Percentiles rank a stretch among this genome's conserved stretches.
These are phyloP conservation scores for Suhomyces prunicola DNA, from an alignment of 805 yeast genomes.

Conservation along the genomic window DNA sequence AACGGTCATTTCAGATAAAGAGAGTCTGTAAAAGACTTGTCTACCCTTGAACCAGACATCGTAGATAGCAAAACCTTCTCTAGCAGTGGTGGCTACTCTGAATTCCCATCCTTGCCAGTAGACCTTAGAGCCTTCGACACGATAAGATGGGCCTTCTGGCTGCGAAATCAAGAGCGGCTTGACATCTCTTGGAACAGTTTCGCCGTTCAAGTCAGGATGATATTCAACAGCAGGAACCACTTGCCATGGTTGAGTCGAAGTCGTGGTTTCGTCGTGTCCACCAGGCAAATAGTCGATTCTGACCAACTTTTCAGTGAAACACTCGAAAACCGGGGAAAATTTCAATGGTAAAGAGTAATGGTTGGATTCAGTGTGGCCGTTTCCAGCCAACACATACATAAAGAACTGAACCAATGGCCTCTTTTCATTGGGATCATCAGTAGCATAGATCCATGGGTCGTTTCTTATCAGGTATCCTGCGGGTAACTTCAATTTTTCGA, in stretches of 20 bases:
- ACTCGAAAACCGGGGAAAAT: conserved; percentile 71
- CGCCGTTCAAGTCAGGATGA: conserved; percentile 67
- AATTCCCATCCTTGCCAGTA: conserved; percentile 86
- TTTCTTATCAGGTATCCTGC: conserved; percentile 50
- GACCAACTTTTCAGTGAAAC: conserved; percentile 54
- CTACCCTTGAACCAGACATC: conserved; percentile 75
- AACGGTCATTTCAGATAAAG: conserved; percentile 82
- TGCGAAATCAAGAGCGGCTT: conserved; percentile 69
- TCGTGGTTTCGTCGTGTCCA: conserved; percentile 60
- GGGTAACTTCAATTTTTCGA: conserved; percentile 66
- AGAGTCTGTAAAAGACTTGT: conserved; percentile 66
- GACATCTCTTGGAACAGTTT: conserved; percentile 47
- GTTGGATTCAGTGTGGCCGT: conserved; percentile 66
- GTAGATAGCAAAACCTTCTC: conserved; percentile 79
- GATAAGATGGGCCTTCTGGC: conserved; percentile 79
- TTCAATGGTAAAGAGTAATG: conserved; percentile 73
- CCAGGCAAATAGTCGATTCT: conserved; percentile 74
- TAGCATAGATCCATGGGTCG: conserved; percentile 88
- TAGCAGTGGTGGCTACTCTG: conserved; percentile 62
- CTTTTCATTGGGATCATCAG: conserved; percentile 59
- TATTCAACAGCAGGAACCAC: conserved; percentile 63
- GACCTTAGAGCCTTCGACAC: conserved; percentile 56
- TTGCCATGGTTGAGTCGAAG: conserved; percentile 60
- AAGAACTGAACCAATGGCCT: conserved; percentile 69
- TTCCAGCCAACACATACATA: conserved; percentile 66